phyloP scores from a whole-genome alignment of 108 stramenopile genomes.

The Cyclostephanos invisitatus region DNA sequence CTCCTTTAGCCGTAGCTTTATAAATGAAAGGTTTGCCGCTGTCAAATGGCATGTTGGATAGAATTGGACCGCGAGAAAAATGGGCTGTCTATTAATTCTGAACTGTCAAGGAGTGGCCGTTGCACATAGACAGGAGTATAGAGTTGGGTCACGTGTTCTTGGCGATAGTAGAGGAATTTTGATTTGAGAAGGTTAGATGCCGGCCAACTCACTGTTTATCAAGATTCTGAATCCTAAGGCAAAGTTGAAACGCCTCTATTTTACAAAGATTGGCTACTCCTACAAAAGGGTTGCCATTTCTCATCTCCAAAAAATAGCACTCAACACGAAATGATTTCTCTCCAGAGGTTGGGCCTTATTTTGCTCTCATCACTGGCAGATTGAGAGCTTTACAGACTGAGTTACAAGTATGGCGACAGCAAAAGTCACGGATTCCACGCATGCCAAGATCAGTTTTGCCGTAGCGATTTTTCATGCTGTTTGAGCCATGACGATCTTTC shows the following conservation, averaged over 20 bases:
- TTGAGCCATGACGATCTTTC: not conserved
- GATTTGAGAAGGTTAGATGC: not conserved
- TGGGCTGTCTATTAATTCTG: not conserved
- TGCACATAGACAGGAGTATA: not conserved
- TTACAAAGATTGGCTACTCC: no score
- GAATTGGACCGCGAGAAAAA: not conserved
- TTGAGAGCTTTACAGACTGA: slow-evolving; percentile 32
- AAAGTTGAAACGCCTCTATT: no score
- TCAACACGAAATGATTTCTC: not conserved
- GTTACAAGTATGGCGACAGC: slow-evolving; percentile 34
- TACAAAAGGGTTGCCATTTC: no score
- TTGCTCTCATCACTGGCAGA: slow-evolving; percentile 19
- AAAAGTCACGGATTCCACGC: slow-evolving; percentile 35
- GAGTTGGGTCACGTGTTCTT: no score
- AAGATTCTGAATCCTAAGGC: no score
- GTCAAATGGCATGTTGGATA: no score
- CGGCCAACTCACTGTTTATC: not conserved
- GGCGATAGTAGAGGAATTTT: no score
- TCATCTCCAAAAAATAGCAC: no score
- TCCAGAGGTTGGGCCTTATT: not conserved
- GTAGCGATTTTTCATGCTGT: slow-evolving; percentile 17
- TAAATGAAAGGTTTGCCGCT: no score
- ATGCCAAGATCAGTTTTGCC: slow-evolving; percentile 50
- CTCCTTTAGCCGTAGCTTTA: not conserved
- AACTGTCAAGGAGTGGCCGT: not conserved